These are phyloP conservation scores for Monosporascus cannonballus DNA, from an alignment of 2,329 filamentous ascomycete genomes.

Conservation along the genomic window DNA sequence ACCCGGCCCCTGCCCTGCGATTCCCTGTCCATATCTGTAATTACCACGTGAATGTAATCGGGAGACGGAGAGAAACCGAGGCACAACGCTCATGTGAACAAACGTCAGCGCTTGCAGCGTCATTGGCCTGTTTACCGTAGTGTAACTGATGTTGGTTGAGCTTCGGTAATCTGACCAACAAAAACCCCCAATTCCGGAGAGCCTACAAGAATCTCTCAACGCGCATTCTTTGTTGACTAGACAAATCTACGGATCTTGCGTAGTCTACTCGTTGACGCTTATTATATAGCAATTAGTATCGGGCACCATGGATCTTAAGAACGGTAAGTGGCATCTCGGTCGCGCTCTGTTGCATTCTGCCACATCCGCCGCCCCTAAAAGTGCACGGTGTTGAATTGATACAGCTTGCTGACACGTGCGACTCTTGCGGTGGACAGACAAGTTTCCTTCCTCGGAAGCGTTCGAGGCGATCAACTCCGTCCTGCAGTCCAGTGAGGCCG, in stretches of 20 bases:
- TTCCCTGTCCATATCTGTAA: neutral
- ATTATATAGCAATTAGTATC: neutral
- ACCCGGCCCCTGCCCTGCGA: too few species aligned
- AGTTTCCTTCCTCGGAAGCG: conserved; percentile 83
- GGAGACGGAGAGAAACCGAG: neutral
- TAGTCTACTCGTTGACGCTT: neutral
- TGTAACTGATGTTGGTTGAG: neutral
- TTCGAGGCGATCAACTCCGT: conserved; percentile 82
- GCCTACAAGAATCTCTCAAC: conserved; percentile 9
- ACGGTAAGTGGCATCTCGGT: conserved; percentile 44
- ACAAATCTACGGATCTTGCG: conserved; percentile 1
- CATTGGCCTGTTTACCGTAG: neutral
- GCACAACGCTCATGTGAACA: neutral
- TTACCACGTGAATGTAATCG: neutral
- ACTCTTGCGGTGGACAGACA: conserved; percentile 41
- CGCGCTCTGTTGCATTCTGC: neutral
- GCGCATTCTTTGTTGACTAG: conserved; percentile 1
- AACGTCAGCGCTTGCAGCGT: neutral
- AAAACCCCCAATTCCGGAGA: neutral
- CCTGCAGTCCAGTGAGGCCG: conserved; percentile 62
- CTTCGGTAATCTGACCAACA: neutral
- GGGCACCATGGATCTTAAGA: conserved; percentile 64
- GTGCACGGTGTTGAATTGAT: too few species aligned
- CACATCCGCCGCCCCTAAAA: neutral
- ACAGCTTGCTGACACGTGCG: neutral